A percentile compares a stretch with the other conserved stretches of the same genome.
These are phyloP conservation scores for Lipomyces sp. DNA, from an alignment of 805 yeast genomes.

Conservation along the genomic window DNA sequence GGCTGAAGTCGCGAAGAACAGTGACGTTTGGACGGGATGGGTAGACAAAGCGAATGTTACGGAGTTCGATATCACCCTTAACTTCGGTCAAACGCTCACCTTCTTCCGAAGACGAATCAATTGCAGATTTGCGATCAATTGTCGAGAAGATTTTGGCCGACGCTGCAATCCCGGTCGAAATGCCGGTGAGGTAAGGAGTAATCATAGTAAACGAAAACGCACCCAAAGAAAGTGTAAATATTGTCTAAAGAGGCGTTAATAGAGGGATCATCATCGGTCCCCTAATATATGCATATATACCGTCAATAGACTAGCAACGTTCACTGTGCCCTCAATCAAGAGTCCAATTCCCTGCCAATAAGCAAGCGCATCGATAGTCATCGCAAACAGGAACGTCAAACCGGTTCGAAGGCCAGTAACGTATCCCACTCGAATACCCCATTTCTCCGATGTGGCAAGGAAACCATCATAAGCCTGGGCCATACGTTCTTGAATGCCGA, in stretches of 20 bases:
- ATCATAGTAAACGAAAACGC: conserved; percentile 49
- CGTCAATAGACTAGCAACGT: conserved; percentile 33
- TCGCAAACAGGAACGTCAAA: conserved; percentile 41
- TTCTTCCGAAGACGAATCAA: conserved; percentile 41
- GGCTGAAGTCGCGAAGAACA: conserved; percentile 74
- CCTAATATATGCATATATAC: conserved; percentile 13
- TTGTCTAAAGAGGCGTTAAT: conserved; percentile 49
- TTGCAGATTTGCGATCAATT: conserved; percentile 49
- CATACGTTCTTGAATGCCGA: conserved; percentile 49
- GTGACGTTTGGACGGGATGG: conserved; percentile 78
- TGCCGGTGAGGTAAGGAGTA: conserved; percentile 48
- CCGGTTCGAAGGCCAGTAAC: conserved; percentile 46
- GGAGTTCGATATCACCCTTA: conserved; percentile 73
- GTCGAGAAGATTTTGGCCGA: conserved; percentile 49
- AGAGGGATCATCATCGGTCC: conserved; percentile 42
- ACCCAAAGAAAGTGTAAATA: conserved; percentile 49
- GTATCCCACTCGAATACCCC: conserved; percentile 33
- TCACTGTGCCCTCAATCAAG: conserved; percentile 28
- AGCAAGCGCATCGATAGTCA: conserved; percentile 40
- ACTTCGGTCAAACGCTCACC: conserved; percentile 41
- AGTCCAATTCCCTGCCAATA: conserved; percentile 43
- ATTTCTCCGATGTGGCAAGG: conserved; percentile 42
- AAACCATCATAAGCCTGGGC: conserved; percentile 44
- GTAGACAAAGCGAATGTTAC: conserved; percentile 87
- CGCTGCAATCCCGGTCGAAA: conserved; percentile 49